Evolutionary conservation across 129 eudicot genomes (phyloP), one percentile per base, ranked within the genome.

Genomic region (Lactuca sativa): DNA sequence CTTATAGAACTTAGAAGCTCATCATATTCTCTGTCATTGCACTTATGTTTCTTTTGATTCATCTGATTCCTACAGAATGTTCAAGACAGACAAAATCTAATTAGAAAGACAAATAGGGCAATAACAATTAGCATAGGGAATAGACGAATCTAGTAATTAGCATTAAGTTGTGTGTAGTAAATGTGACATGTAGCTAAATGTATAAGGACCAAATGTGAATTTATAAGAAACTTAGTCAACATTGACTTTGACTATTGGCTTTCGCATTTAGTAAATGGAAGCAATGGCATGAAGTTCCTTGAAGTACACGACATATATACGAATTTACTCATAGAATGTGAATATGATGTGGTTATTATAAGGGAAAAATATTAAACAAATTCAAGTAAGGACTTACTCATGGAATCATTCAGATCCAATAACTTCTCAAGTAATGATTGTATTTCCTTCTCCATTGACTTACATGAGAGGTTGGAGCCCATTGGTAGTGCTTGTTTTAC

Each of bases 401-500:
- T 87, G 10, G 99, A 73, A 82, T 95, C 99, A 84, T 95, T 95
- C 38, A 95, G 80, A 79, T 95, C 99, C 71, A 87, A 70, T 61
- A 95, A 80, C 81, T 85, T 90, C 86, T 95, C 99, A 56, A 95
- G 96, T 78, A 84, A 86, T 8, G 97, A 90, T 69, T 95, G 86
- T 75, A 95, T 95, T 84, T 95, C 99, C 95, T 89, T 87, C 89
- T 93, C 99, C 89, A 84, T 93, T 49, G 98, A 93, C 78, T 93
- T 86, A 96, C 99, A 93, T 63, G 99, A 93, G 67, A 95, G 84
- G 71, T 90, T 88, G 37, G 97, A 83, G 34, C 95, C 85, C 38
- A 81, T 66, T 17, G 88, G 86, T 66, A 97, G 97, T 56, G 97
- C 82, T 58, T 85, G n/a, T 81, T 85, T 81, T 18, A 69, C 67